Base-by-base conservation (phyloP, 2,329 filamentous ascomycete genomes). In the Domatiomyces catenatus region DNA sequence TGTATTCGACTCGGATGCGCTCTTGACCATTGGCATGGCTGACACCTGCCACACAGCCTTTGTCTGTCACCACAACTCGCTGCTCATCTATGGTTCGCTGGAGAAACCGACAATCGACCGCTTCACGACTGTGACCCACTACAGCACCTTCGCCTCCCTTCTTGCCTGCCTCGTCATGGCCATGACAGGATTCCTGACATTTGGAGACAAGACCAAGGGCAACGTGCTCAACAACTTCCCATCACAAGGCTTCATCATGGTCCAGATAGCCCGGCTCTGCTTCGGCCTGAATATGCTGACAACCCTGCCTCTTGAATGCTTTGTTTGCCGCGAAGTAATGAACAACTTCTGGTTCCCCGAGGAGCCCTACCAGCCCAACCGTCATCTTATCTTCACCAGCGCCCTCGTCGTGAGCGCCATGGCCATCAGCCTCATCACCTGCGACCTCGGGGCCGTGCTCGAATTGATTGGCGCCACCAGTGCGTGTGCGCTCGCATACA, bases 281-380 rank as follows among this genome's bases (percentile, higher is more conserved):
- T 96, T 98, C 64, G 92, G 92, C 1, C 77, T 98, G 58, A 98
- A 98, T 74, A 98, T 98, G 92, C 80, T 98, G 61, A 95, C 92
- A 12, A 96, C 92, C 1, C 74, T 98, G 36, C 92, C 92, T 0
- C 81, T 98, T 53, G 92, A 98, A 72, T 89, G 88, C 15, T 98
- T 98, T 66, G 92, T 98, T 50, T 98, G 92, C 68, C 80, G 92
- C 62, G 92, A 95, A 68, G 89, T 95, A 56, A 94, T 95, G 86
- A 78, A 86, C 59, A 88, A 86, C 56, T 95, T 94, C 63, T 84
- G 77, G 66, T 83, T 81, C 58, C 75, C 79, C 1, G 70, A 76
- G 52, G 77, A 86, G 58, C 83, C 84, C 0, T 94, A 89, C 70
- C 82, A 88, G 64, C 79, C 87, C 60, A 82, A 82, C 56, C 80